phyloP scores from a whole-genome alignment of 1,139 yeast species.

The Blastobotrys persicus region DNA sequence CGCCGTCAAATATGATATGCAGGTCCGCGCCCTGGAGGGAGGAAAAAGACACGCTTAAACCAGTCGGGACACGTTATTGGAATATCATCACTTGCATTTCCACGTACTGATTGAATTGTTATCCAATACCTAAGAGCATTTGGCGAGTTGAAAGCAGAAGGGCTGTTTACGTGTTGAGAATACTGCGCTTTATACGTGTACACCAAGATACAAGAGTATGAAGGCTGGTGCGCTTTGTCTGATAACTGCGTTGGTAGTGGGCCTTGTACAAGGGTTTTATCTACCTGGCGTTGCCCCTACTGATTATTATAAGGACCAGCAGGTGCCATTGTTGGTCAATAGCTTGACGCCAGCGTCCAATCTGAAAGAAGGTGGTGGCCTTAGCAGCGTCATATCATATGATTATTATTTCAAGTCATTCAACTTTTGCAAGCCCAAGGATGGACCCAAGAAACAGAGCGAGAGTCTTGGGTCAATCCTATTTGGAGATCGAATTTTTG shows the following conservation, averaged over 20 bases:
- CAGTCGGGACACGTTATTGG: too few relatives aligned
- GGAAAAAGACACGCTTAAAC: too few relatives aligned
- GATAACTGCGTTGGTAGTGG: slow-evolving; percentile 9
- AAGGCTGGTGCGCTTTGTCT: slow-evolving; percentile 1
- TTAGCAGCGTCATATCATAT: slow-evolving; percentile 31
- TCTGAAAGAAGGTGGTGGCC: slow-evolving; percentile 32
- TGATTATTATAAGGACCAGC: slow-evolving; percentile 69
- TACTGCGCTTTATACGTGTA: neutral
- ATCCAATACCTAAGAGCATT: too few relatives aligned
- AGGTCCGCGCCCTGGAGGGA: too few relatives aligned
- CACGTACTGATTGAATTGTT: too few relatives aligned
- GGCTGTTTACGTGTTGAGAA: neutral
- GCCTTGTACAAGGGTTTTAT: slow-evolving; percentile 58
- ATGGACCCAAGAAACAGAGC: slow-evolving; percentile 62
- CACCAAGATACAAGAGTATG: slow-evolving; percentile 1
- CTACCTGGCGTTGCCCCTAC: slow-evolving; percentile 96
- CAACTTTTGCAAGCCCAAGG: slow-evolving; percentile 79
- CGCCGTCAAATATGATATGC: too few relatives aligned
- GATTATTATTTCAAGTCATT: slow-evolving; percentile 85
- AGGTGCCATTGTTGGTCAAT: slow-evolving; percentile 77
- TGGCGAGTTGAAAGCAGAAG: too few relatives aligned
- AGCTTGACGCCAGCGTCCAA: slow-evolving; percentile 70
- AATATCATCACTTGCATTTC: too few relatives aligned
- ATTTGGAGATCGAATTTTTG: slow-evolving; percentile 93
- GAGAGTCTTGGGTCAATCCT: slow-evolving; percentile 90